phyloP scores from a whole-genome alignment of 106 monocot genomes.

The Iris macrosiphon region DNA sequence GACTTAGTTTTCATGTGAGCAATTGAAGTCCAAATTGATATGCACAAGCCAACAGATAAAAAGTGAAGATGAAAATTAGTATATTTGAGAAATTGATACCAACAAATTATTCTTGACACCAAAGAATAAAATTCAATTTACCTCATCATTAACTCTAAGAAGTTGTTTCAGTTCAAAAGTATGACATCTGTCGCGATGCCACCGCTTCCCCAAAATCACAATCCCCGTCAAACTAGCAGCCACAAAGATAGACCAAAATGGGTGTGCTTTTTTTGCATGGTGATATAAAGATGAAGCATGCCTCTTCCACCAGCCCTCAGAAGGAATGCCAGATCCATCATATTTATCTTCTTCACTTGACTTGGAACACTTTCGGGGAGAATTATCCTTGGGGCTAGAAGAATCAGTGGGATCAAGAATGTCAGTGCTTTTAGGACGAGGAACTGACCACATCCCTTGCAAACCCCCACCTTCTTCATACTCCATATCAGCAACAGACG shows the following conservation, averaged over 20 bases:
- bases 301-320: conserved; percentile 77
- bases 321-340: conserved; percentile 18
- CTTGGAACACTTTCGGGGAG: conserved; percentile 18
- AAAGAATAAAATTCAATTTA: conserved; percentile 11
- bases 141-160: conserved; percentile 45
- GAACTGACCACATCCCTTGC: conserved; percentile 7
- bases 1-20: not conserved
- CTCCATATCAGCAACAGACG: conserved; percentile 13
- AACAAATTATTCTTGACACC: not conserved
- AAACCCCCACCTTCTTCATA: conserved; percentile 24
- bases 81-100: not conserved
- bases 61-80: not conserved
- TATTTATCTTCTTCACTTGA: conserved; percentile 13
- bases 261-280: conserved; percentile 68
- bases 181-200: conserved; percentile 61
- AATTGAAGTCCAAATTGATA: not conserved
- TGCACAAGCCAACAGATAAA: not conserved
- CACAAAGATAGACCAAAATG: conserved; percentile 79
- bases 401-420: conserved; percentile 12
- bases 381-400: conserved; percentile 11
- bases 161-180: conserved; percentile 36
- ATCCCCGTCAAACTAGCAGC: conserved; percentile 79
- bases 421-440: conserved; percentile 4
- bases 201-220: conserved; percentile 66
- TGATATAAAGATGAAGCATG: conserved; percentile 55